These are phyloP conservation scores for Colletotrichum euphorbiae DNA, from an alignment of 2,329 filamentous ascomycete genomes.

Conservation along the genomic window DNA sequence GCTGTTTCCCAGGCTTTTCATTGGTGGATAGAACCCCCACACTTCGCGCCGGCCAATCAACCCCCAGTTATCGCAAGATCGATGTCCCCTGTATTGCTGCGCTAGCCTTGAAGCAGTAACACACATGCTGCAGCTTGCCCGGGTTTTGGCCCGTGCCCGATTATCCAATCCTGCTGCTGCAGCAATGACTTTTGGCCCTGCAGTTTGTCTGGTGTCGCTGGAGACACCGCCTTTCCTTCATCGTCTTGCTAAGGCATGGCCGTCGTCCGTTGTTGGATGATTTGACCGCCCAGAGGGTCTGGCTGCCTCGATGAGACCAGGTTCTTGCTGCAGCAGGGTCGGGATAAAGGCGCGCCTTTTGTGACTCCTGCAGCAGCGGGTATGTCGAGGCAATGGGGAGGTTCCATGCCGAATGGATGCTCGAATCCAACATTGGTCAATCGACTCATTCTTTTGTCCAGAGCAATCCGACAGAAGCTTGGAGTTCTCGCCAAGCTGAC, in stretches of 20 bases:
- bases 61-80: constrained; percentile 38
- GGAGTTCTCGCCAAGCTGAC: neutral
- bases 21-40: constrained; percentile 10
- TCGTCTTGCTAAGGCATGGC: neutral
- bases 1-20: neutral
- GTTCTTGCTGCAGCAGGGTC: constrained; percentile 9
- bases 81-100: constrained; percentile 12
- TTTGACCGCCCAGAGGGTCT: constrained; percentile 10
- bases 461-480: neutral
- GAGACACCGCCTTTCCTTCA: constrained; percentile 37
- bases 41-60: constrained; percentile 23
- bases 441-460: constrained; percentile 12
- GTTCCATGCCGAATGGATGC: constrained; percentile 3
- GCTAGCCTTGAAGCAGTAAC: constrained; percentile 25
- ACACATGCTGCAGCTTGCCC: constrained; percentile 39
- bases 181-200: constrained; percentile 3
- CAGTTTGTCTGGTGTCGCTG: constrained; percentile 7
- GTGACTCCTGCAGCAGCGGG: constrained; percentile 6
- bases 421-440: neutral
- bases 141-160: constrained; percentile 23
- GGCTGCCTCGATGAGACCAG: neutral
- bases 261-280: constrained; percentile 20
- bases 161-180: constrained; percentile 15
- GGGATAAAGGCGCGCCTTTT: neutral
- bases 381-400: neutral